A percentile compares a stretch with the other conserved stretches of the same genome.
phyloP scores from a whole-genome alignment of 352 stramenopile genomes.

The Phytophthora capsici region DNA sequence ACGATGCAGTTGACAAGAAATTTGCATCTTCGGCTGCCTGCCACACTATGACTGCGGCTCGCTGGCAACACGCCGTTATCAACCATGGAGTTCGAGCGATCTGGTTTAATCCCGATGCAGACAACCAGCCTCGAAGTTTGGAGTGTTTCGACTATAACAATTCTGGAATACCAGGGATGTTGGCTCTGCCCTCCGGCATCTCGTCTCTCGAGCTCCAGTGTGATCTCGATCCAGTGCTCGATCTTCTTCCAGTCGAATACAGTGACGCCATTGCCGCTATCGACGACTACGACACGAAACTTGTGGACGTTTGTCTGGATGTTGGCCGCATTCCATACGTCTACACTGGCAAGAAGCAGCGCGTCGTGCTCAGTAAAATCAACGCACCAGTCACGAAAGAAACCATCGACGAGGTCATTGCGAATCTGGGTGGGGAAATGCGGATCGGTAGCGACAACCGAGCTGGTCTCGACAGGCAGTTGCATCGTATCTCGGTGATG shows the following conservation, averaged over 20 bases:
- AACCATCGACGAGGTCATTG: conserved; percentile 63
- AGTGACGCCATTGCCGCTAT: conserved; percentile 23
- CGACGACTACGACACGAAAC: conserved; percentile 20
- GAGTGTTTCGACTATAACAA: not conserved
- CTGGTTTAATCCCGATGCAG: conserved; percentile 1
- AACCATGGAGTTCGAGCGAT: conserved; percentile 1
- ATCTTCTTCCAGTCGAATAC: conserved; percentile 7
- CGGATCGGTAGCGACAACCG: conserved; percentile 84
- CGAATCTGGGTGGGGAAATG: conserved; percentile 43
- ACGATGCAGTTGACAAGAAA: not conserved
- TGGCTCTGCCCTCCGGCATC: not conserved
- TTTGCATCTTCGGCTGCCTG: not conserved
- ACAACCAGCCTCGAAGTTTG: conserved; percentile 7
- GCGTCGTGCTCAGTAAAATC: conserved; percentile 33
- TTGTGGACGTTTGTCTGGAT: conserved; percentile 55
- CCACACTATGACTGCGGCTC: not conserved
- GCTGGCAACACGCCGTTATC: not conserved
- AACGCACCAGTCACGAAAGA: conserved; percentile 37
- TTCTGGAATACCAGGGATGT: no score
- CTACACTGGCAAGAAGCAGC: conserved; percentile 40
- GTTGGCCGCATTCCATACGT: conserved; percentile 37
- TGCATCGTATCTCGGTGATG: conserved; percentile 87
- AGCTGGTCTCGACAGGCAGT: conserved; percentile 65
- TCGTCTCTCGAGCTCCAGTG: conserved; percentile 35
- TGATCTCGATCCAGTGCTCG: conserved; percentile 42